Evolutionary conservation across 176 grass and related monocot genomes (phyloP), one percentile per base, ranked within the genome.

Genomic region (Themeda triandra): DNA sequence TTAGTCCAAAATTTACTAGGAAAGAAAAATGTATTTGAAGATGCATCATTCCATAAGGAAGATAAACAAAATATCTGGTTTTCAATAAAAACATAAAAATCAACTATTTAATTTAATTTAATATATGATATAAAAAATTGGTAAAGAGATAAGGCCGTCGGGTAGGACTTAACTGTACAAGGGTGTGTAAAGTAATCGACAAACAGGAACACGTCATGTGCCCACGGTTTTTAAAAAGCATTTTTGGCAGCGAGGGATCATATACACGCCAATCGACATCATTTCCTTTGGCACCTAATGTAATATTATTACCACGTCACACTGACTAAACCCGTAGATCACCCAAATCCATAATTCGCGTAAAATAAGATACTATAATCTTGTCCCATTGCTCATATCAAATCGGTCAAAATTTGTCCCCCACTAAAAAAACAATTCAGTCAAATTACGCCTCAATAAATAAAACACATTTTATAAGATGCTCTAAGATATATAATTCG

Each of bases 361-460:
- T 80, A 83, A 75, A 90, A 83, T 73, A 90, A 41, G n/a, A 53
- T 27, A 56, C 51, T 44, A 48, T 60, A 62, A 60, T 1, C 18
- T 60, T 90, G 88, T 77, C 74, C 28, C 71, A 48, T 48, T 63
- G 60, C 81, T 69, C 72, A 79, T 66, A 73, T 83, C 74, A 54
- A 83, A 60, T 78, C 36, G 25, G 73, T 83, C 79, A 74, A 79
- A 90, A 74, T 66, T 51, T 83, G 84, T n/a, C 18, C 73, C 66
- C 29, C 13, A 7, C 21, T 75, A 60, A 69, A 86, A 73, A 83
- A 83, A 62, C 48, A 83, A 40, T 83, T 83, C 68, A 69, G 80
- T 90, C 89, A 90, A 87, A 83, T 90, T 90, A 80, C 19, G 75
- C 40, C 45, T 56, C 54, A 14, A 48, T 73, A 78, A 66, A 10